Conservation (phyloP, 495 filamentous ascomycete genomes). For the Xylaria venustula region DNA sequence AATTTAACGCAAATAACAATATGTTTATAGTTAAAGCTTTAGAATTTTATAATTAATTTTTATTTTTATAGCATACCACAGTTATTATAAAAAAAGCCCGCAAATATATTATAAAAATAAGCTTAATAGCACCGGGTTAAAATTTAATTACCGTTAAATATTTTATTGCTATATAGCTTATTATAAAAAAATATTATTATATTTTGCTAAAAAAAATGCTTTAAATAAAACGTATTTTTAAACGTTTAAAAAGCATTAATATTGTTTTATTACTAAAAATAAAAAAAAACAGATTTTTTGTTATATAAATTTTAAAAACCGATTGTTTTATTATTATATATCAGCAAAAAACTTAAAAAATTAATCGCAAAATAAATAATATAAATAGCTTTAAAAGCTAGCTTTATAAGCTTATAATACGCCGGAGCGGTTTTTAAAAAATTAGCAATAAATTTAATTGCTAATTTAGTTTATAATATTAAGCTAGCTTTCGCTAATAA, state of each 20-base stretch:
- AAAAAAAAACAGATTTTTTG: too few relatives aligned
- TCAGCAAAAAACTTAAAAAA: too few relatives aligned
- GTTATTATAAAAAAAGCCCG: not conserved
- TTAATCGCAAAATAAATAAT: too few relatives aligned
- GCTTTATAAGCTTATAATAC: not conserved
- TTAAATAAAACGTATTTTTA: not conserved
- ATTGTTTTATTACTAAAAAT: too few relatives aligned
- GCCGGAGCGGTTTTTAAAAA: not conserved
- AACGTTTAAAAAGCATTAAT: not conserved
- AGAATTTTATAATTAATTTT: not conserved
- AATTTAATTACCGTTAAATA: conserved; percentile 12
- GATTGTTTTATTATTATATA: too few relatives aligned
- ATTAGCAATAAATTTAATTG: conserved; percentile 5
- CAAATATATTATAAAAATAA: conserved; percentile 14
- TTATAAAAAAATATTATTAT: not conserved
- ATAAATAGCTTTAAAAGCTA: too few relatives aligned
- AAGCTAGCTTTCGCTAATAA: conserved; percentile 3
- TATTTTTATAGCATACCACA: not conserved
- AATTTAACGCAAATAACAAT: conserved; percentile 7
- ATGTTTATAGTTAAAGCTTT: conserved; percentile 4
- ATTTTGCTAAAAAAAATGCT: not conserved
- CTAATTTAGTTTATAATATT: not conserved
- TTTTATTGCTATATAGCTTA: conserved; percentile 8
- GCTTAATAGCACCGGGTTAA: conserved; percentile 9
- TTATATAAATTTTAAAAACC: too few relatives aligned